Evolutionary conservation across 768 basidiomycete genomes (phyloP).

Genomic region (Asterophora parasitica): DNA sequence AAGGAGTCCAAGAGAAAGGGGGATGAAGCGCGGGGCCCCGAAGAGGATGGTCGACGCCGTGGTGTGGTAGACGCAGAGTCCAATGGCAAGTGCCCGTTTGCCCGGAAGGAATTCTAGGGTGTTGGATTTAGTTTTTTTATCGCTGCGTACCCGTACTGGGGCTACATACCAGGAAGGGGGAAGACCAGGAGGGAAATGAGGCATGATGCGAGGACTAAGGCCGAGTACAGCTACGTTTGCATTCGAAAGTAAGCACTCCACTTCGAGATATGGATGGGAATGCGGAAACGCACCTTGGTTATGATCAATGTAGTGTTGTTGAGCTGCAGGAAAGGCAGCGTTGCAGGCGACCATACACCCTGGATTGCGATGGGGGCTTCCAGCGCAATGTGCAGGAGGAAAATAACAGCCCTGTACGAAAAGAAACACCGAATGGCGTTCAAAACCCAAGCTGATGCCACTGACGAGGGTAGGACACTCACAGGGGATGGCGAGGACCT

Average conservation of each 20-base stretch:
- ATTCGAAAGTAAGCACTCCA: background rate
- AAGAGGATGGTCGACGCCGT: constrained; percentile 69
- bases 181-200: constrained; percentile 59
- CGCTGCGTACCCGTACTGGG: too few relatives aligned
- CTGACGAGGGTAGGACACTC: background rate
- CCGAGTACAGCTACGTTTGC: constrained; percentile 56
- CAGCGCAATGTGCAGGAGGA: constrained; percentile 75
- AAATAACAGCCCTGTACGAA: constrained; percentile 54
- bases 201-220: constrained; percentile 58
- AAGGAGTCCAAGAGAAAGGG: constrained; percentile 57
- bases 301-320: constrained; percentile 79
- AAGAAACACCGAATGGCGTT: background rate
- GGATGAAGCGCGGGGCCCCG: constrained; percentile 77
- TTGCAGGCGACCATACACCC: constrained; percentile 58
- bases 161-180: constrained; percentile 62
- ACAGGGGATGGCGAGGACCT: constrained; percentile 10
- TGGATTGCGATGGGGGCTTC: constrained; percentile 77
- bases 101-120: constrained; percentile 73
- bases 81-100: constrained; percentile 78
- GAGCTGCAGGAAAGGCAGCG: constrained; percentile 71
- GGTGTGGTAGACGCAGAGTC: constrained; percentile 71
- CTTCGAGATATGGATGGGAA: too few relatives aligned
- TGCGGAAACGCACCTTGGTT: constrained; percentile 76
- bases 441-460: too few relatives aligned
- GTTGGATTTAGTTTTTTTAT: too few relatives aligned